Evolutionary conservation across 768 basidiomycete species (phyloP), one percentile per base, ranked within the genome.

Genomic region (Tylopilus felleus): DNA sequence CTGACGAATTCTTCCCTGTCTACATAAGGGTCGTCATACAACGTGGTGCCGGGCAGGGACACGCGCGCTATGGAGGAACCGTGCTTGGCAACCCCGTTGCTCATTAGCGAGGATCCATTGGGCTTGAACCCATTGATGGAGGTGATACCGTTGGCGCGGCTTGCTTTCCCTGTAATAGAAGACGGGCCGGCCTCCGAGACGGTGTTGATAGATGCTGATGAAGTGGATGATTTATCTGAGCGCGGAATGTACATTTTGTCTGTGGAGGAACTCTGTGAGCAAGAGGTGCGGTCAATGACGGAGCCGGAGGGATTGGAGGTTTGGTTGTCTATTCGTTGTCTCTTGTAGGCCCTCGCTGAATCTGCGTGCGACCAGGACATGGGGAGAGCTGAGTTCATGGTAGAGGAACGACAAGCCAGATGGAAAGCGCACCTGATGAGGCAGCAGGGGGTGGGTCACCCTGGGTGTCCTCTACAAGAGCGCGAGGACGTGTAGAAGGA

Each of bases 1-100:
- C 94, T 78, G 47, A 96, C 85, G 67, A 92, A 94, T 71, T 97
- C 94, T 73, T 96, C 90, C 60, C 93, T 79, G 73, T 93, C 84
- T 45, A 96, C 77, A 58, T 77, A 76, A 58, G 87, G 85, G 70
- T 89, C 88, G 41, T 89, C 84, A 62, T 90, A 93, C 51, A 93
- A 76, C 35, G 80, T 79, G 44, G 85, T 83, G 23, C 91, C 90
- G 19, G 86, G 85, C 31, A 88, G 74, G 41, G 78, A 76, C 44
- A 93, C 86, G 64, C 78, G 80, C 29, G 84, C 70, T 55, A 90
- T 72, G 23, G 77, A 64, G 27, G 67, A 69, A 53, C 70, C 73
- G 60, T 80, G 75, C 63, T 81, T 85, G 55, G 73, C 59, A 28
- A 69, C 64, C 21, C 85, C 83, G 58, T 84, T 84, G 40, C 74